These are phyloP conservation scores for Paradendryphiella salina DNA, from an alignment of 2,329 filamentous ascomycete genomes.

Conservation along the genomic window DNA sequence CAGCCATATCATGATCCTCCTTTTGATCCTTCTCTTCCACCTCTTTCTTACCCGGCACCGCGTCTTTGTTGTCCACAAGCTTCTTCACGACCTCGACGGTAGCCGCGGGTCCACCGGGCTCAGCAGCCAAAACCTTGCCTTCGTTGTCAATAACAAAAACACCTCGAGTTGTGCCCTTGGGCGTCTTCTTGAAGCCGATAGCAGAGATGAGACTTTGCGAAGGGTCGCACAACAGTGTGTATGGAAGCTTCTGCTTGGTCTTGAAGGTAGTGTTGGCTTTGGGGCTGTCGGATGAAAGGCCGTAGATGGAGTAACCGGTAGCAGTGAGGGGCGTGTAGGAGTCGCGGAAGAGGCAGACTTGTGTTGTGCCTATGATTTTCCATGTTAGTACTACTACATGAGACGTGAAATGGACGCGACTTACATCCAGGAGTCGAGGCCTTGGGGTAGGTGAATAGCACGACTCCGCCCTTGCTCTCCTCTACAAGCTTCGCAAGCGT, in stretches of 20 bases:
- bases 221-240: constrained; percentile 84
- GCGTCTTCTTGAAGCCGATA: constrained; percentile 85
- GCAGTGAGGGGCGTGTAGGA: constrained; percentile 73
- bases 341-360: constrained; percentile 93
- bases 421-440: constrained; percentile 93
- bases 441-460: constrained; percentile 94
- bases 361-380: constrained; percentile 72
- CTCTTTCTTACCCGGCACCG: constrained; percentile 21
- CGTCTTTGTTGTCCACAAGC: constrained; percentile 53
- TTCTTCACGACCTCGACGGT: constrained; percentile 78
- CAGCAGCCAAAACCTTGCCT: constrained; percentile 75
- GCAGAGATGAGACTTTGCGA: constrained; percentile 73
- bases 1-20: constrained; percentile 51
- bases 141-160: constrained; percentile 84
- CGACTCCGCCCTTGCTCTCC: constrained; percentile 80
- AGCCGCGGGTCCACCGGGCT: constrained; percentile 74
- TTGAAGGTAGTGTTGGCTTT: constrained; percentile 94
- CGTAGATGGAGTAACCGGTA: constrained; percentile 83
- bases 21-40: constrained; percentile 44
- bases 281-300: constrained; percentile 82
- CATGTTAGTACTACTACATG: constrained; percentile 16
- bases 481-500: constrained; percentile 80
- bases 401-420: constrained; percentile 42
- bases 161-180: constrained; percentile 79
- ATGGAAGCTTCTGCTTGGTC: constrained; percentile 86